Base-by-base conservation (phyloP, 352 stramenopile genomes). In the Aphanomyces astaci region DNA sequence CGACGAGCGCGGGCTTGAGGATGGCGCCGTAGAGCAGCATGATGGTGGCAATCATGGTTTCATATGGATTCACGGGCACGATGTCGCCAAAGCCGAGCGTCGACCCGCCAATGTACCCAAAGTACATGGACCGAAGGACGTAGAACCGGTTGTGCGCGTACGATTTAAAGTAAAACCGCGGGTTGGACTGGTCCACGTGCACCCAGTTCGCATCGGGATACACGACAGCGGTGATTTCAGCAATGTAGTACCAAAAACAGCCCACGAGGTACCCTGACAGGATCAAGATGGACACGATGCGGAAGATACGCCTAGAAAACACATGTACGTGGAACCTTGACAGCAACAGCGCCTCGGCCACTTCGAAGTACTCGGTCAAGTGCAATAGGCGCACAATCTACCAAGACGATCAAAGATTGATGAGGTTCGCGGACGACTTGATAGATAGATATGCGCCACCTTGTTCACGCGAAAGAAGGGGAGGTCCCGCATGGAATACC, bases 91-190 rank as follows among this genome's bases (percentile, higher is more conserved):
- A 71, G 3, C 64, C 64, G 9, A 71, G 31, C 17, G 64, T 71
- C 32, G 64, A 71, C 25, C 54, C 64, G 31, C 64, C 64, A 54
- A 71, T 66, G 54, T 66, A 71, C 4, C 54, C 59, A 66, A 71
- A 71, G 40, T 71, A 71, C 59, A 71, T 66, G 46, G 64, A 65
- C 7, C 64, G 64, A 36, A 71, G 43, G 64, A 68, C n/a, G 51
- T 68, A 68, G 17, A 68, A 45, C 5, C 62, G 62, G 24, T 68
- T 68, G 62, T 68, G 62, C 19, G 33, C 62, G 43, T 68, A 68
- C 31, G 62, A 27, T 9, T 40, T 2, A 40, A 68, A 68, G 51
- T 68, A 68, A 49, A 52, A 68, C 0, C 59, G 19, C 1, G 40
- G 40, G 32, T 57, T 59, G 7, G 7, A 10, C 36, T 68, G 62